A percentile compares a stretch with the other conserved stretches of the same genome.
These are phyloP conservation scores for Pseudocercospora musae DNA, from an alignment of 2,329 filamentous ascomycete genomes.

Conservation along the genomic window DNA sequence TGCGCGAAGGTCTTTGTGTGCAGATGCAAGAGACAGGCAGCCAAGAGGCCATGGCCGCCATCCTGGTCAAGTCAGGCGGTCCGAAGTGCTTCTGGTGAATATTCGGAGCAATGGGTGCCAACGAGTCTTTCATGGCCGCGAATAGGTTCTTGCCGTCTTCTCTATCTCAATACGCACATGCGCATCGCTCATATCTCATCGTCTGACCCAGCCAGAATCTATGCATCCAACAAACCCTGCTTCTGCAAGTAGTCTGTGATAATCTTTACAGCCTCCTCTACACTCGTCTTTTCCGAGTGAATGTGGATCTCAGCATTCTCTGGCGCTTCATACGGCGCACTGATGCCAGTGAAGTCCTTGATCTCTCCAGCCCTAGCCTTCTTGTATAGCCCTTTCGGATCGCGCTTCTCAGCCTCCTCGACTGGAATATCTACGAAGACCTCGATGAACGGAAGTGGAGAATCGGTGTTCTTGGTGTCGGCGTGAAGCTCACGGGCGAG, in stretches of 20 bases:
- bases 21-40: not conserved
- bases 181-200: not conserved
- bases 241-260: conserved; percentile 77
- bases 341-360: conserved; percentile 95
- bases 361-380: conserved; percentile 92
- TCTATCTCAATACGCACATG: not conserved
- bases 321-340: conserved; percentile 90
- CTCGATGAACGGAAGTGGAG: conserved; percentile 81
- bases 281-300: conserved; percentile 72
- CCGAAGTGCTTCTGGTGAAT: not conserved
- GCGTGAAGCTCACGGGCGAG: conserved; percentile 78
- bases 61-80: not conserved
- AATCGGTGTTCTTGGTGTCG: conserved; percentile 53
- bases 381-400: conserved; percentile 97
- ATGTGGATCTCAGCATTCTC: conserved; percentile 83
- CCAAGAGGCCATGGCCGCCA: not conserved
- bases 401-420: conserved; percentile 87
- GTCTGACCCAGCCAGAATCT: not conserved
- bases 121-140: not conserved
- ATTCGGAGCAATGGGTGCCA: not conserved
- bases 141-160: not conserved
- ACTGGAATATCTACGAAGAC: conserved; percentile 90
- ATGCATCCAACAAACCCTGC: conserved; percentile 49
- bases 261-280: conserved; percentile 83
- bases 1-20: not conserved